Conservation (phyloP, 2,329 filamentous ascomycete genomes). For the Aspergillus latus region DNA sequence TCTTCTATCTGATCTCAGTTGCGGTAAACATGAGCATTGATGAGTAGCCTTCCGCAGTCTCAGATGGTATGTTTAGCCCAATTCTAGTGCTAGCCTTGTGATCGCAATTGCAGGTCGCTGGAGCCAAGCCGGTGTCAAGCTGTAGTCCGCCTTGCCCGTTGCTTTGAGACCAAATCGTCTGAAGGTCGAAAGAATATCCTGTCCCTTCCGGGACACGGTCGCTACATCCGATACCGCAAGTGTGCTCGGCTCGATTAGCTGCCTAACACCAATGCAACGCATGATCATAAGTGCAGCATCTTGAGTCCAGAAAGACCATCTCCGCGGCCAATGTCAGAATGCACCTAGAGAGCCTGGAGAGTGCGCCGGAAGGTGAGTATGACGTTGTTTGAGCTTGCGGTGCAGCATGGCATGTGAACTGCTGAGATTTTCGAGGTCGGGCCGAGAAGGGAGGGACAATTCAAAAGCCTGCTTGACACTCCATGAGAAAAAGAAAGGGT, state of each 20-base stretch:
- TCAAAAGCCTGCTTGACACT: not conserved
- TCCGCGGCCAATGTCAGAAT: not conserved
- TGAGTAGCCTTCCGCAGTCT: not conserved
- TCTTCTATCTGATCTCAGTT: not conserved
- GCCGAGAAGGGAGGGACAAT: not conserved
- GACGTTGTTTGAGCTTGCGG: not conserved
- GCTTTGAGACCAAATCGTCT: not conserved
- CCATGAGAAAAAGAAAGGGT: too few species aligned
- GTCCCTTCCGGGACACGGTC: not conserved
- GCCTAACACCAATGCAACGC: not conserved
- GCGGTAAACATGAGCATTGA: not conserved
- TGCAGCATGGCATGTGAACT: not conserved
- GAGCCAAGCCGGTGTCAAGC: not conserved
- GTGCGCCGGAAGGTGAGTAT: not conserved
- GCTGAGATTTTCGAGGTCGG: not conserved
- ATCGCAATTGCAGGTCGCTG: not conserved
- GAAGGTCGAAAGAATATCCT: not conserved
- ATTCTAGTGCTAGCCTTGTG: not conserved
- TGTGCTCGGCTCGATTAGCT: not conserved
- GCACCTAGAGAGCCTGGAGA: not conserved
- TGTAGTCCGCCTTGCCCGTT: not conserved
- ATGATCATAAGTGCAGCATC: not conserved
- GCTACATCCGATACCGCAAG: not conserved
- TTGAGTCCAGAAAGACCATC: not conserved
- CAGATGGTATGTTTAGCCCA: not conserved